Evolutionary conservation across 2,329 filamentous ascomycete genomes (phyloP).

Genomic region (Epichloe bromicola): DNA sequence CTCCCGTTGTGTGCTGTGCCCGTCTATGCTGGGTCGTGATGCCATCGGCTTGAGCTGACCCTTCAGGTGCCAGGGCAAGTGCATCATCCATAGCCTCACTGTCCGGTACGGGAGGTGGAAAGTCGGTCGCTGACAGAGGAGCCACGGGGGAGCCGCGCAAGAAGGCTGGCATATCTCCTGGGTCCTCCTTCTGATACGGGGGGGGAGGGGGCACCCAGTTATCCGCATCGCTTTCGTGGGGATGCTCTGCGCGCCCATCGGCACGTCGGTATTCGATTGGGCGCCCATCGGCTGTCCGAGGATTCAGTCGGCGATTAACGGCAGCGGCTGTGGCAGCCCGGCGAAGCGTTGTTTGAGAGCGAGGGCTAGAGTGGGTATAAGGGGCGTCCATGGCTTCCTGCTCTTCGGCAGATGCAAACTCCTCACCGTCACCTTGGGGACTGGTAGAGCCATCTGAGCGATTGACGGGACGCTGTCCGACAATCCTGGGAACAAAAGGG

Average conservation of each 20-base stretch:
- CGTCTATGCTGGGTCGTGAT: conserved; percentile 7
- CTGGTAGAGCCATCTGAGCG: conserved; percentile 11
- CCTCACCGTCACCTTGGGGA: conserved; percentile 24
- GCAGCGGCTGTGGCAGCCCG: conserved; percentile 68
- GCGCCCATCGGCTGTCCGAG: conserved; percentile 38
- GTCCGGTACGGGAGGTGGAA: conserved; percentile 12
- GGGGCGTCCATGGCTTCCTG: conserved; percentile 55
- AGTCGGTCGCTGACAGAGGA: conserved; percentile 17
- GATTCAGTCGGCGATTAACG: conserved; percentile 54
- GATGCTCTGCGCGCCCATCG: conserved; percentile 57
- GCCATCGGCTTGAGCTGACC: conserved; percentile 2
- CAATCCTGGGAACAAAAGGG: conserved; percentile 37
- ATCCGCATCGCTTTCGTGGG: conserved; percentile 77
- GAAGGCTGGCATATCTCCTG: conserved; percentile 42
- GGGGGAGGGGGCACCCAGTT: conserved; percentile 82
- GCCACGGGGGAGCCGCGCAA: conserved; percentile 35
- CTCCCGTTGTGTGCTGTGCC: conserved; percentile 22
- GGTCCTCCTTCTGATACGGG: conserved; percentile 62
- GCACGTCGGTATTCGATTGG: conserved; percentile 52
- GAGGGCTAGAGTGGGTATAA: conserved; percentile 59
- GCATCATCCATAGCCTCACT: background rate
- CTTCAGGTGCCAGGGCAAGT: background rate
- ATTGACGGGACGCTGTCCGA: conserved; percentile 19
- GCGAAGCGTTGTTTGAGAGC: conserved; percentile 56
- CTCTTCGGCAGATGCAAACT: conserved; percentile 37